Conservation (phyloP, 768 basidiomycete genomes). For the Gloeostereum incarnatum region DNA sequence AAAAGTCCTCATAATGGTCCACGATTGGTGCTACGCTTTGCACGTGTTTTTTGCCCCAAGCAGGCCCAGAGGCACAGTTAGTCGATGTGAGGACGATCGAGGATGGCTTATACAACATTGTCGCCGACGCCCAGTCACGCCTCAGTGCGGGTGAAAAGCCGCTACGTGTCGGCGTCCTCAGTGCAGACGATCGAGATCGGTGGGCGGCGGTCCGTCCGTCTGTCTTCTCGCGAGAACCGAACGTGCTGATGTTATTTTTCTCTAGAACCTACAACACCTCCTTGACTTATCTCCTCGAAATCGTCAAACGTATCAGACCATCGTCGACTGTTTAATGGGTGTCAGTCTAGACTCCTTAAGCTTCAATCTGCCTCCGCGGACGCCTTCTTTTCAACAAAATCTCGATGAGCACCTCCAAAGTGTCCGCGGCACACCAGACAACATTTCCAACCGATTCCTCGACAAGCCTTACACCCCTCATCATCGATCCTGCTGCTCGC, state of each 20-base stretch:
- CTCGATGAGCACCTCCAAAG: conserved; percentile 72
- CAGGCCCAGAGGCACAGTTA: too few relatives aligned
- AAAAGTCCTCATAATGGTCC: conserved; percentile 59
- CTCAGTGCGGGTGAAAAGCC: conserved; percentile 44
- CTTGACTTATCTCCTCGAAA: conserved; percentile 62
- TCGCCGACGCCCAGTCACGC: conserved; percentile 57
- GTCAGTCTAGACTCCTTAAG: conserved; percentile 78
- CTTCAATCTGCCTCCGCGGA: conserved; percentile 16
- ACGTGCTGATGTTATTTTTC: background rate
- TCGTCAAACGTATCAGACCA: conserved; percentile 42
- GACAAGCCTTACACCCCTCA: conserved; percentile 80
- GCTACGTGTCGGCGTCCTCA: conserved; percentile 59
- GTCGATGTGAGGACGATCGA: too few relatives aligned
- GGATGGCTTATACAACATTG: too few relatives aligned
- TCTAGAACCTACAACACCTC: conserved; percentile 65
- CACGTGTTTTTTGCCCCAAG: too few relatives aligned
- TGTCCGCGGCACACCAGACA: conserved; percentile 50
- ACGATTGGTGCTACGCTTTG: conserved; percentile 76
- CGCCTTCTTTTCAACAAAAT: conserved; percentile 21
- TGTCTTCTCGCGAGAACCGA: background rate
- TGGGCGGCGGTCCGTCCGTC: conserved; percentile 62
- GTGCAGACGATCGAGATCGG: conserved; percentile 69
- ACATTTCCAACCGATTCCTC: conserved; percentile 76
- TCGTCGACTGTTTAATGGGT: conserved; percentile 70
- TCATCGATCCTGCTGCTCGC: conserved; percentile 78